These are phyloP conservation scores for Candida railenensis DNA, from an alignment of 805 yeast genomes.

Conservation along the genomic window DNA sequence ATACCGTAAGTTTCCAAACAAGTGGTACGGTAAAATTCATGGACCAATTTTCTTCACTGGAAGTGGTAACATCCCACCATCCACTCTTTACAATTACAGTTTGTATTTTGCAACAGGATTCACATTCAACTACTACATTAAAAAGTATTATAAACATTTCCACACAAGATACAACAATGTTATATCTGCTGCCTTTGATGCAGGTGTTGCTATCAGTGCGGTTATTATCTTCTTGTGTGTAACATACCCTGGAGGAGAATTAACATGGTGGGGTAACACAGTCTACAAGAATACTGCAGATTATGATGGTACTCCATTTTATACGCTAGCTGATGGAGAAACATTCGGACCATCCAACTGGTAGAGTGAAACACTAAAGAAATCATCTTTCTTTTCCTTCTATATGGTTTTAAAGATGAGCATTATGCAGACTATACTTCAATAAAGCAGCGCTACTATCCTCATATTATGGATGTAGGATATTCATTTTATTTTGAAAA, in stretches of 20 bases:
- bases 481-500: too few relatives aligned
- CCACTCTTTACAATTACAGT: conserved; percentile 66
- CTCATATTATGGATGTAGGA: too few relatives aligned
- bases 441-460: too few relatives aligned
- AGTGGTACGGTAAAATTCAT: conserved; percentile 25
- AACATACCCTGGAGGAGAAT: conserved; percentile 11
- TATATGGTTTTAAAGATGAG: background rate
- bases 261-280: conserved; percentile 66
- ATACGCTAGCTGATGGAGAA: conserved; percentile 36
- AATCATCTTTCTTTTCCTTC: too few relatives aligned
- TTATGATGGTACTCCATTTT: conserved; percentile 30
- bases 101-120: conserved; percentile 38
- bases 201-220: conserved; percentile 40
- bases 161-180: conserved; percentile 44
- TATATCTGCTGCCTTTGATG: conserved; percentile 42
- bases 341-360: conserved; percentile 48
- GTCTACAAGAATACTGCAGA: conserved; percentile 43
- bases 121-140: conserved; percentile 40
- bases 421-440: too few relatives aligned
- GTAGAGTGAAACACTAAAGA: too few relatives aligned
- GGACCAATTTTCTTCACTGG: conserved; percentile 45
- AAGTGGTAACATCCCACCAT: conserved; percentile 66
- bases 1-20: conserved; percentile 41
- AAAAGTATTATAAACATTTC: conserved; percentile 41
- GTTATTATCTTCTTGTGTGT: conserved; percentile 37